Base-by-base conservation (phyloP, 1,284 basidiomycete genomes). In the Marasmius tenuissimus region DNA sequence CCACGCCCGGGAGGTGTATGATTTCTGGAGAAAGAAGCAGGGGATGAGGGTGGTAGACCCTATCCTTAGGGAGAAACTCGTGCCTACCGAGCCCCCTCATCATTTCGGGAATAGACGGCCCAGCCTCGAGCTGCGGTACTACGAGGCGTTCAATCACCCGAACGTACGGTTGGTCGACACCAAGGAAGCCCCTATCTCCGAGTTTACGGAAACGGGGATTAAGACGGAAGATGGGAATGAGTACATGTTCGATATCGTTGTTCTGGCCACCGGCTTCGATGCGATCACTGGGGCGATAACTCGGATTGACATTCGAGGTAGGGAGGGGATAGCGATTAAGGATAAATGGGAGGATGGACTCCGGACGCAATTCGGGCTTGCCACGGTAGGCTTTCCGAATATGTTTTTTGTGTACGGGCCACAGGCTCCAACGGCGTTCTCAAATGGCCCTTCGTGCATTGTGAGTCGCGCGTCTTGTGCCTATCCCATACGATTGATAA, bases 351-450 rank as follows among this genome's bases (percentile, higher is more conserved):
- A 33, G 18, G 60, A 62, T 3, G 68, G 69, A 0, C 47, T 70
- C 22, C 57, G 65, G 0, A 69, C 71, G 1, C 65, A 71, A 51
- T 61, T 72, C 5, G 71, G 71, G 12, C 18, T 71, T 61, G 59
- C 64, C 14, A 62, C 54, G 0, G 55, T 63, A 4, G 58, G 59
- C 11, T 71, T 64, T 53, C 71, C 70, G 0, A 71, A 72, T 51
- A 67, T 71, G 70, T 71, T 72, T 57, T 69, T 72, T 58, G 52
- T 61, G 8, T 69, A 71, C 50, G 71, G 70, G 4, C 68, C 68
- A 4, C 70, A 72, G 9, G 68, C 60, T 16, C 68, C 69, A 18
- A 70, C 67, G 4, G 67, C 68, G 0, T 63, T 68, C 6, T 66
- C 63, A 38, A 72, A 71, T 45, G 70, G 70, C 0, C 70, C 68